Base-by-base conservation (phyloP, 2,329 filamentous ascomycete species). In the Ambrosiella beaveri region DNA sequence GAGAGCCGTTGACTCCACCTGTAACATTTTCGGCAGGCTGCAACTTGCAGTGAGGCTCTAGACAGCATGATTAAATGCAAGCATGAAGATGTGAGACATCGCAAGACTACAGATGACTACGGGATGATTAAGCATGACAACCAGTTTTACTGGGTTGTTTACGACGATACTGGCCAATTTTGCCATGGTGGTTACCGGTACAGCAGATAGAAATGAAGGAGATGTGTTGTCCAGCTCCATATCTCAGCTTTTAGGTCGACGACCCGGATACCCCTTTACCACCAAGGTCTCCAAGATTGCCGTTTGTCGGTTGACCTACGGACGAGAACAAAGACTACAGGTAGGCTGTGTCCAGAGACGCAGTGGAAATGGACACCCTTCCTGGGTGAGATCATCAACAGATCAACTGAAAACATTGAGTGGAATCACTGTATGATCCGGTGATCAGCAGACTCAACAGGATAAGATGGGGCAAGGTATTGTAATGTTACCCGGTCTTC, bases 11-110 rank as follows among this genome's bases (percentile, higher is more conserved):
- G 47, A 51, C 47, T 51, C 3, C 19, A 51, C 47, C 47, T 51
- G 47, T 51, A 51, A 37, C 47, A 5, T n/a, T 51, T 51, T 35
- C 47, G 47, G 47, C 5, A 51, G 35, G 15, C 19, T 51, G 47
- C 27, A 27, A 27, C 3, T 36, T 51, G 1, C 8, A 13, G 19
- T 51, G 47, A 27, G 5, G 8, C 44, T n/a, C 44, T 17, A 19
- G 11, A 27, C 15, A 47, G 44, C 52, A 54, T 19, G 38, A 54
- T 54, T 44, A 44, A 54, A 38, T 54, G 52, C 52, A 39, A 38
- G 27, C 52, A 54, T 40, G 38, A 54, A 39, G 37, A 19, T 19
- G 37, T 54, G 37, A 54, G 38, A 54, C 52, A 54, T 41, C 7
- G 19, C 6, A 11, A 13, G 39, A 54, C 52, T 40, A 41, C 38